A percentile compares a stretch with the other conserved stretches of the same genome.
Conservation (phyloP, 495 filamentous ascomycete genomes). For the Eremomyces bilateralis region DNA sequence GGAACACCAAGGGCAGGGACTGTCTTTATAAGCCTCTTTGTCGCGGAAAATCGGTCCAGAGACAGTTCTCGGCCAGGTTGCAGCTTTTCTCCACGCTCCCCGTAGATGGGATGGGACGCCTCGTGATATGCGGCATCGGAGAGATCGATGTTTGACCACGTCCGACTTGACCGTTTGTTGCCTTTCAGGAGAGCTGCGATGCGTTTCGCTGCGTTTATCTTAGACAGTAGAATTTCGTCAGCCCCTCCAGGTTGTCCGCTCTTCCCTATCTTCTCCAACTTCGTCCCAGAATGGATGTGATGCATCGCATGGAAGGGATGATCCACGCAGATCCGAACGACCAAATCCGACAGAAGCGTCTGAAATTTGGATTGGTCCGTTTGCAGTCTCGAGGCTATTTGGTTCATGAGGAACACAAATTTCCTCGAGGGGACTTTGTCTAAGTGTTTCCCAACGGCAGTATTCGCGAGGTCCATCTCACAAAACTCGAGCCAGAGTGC, state of each 20-base stretch:
- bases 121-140: constrained; percentile 52
- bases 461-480: constrained; percentile 46
- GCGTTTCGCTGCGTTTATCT: constrained; percentile 45
- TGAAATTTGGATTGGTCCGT: constrained; percentile 52
- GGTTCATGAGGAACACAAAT: constrained; percentile 85
- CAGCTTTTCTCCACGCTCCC: constrained; percentile 36
- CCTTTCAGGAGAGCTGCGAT: constrained; percentile 37
- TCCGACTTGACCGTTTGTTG: constrained; percentile 22
- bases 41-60: constrained; percentile 35
- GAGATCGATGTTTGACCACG: constrained; percentile 45
- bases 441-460: constrained; percentile 48
- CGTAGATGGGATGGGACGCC: constrained; percentile 50
- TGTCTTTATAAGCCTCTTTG: constrained; percentile 31
- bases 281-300: constrained; percentile 66
- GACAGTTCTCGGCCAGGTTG: constrained; percentile 31
- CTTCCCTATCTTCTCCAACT: too few relatives aligned
- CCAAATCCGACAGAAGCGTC: constrained; percentile 40
- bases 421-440: constrained; percentile 63
- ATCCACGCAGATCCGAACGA: constrained; percentile 64
- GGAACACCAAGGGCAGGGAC: constrained; percentile 45
- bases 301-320: constrained; percentile 95
- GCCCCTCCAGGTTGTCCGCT: constrained; percentile 23
- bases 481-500: constrained; percentile 82
- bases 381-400: constrained; percentile 75
- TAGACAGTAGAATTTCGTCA: constrained; percentile 49